These are phyloP conservation scores for Fusarium subtropicale DNA, from an alignment of 2,329 filamentous ascomycete genomes.

Conservation along the genomic window DNA sequence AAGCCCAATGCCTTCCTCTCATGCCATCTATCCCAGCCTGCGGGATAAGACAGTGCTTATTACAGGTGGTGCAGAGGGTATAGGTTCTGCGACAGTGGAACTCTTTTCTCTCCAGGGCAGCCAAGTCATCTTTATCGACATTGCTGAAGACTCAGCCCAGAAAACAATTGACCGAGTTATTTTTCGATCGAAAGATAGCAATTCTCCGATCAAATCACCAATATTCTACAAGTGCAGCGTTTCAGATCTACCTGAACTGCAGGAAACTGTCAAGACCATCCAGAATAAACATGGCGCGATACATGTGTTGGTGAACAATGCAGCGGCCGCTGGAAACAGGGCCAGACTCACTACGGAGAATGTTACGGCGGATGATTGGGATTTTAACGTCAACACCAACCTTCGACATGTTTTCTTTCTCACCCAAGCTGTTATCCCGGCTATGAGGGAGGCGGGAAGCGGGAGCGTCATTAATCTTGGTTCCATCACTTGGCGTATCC, in stretches of 20 bases:
- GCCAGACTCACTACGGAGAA: constrained; percentile 48
- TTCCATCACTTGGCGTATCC: constrained; percentile 60
- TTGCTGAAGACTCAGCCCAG: constrained; percentile 46
- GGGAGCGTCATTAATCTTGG: constrained; percentile 68
- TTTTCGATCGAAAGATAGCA: constrained; percentile 17
- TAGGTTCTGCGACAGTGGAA: constrained; percentile 59
- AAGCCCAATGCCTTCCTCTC: neutral
- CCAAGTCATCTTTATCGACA: constrained; percentile 59
- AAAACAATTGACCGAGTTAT: constrained; percentile 46
- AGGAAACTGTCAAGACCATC: constrained; percentile 50
- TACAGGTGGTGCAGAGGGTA: constrained; percentile 60
- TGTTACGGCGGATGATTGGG: constrained; percentile 57
- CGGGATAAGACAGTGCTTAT: constrained; percentile 56
- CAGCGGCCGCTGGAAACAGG: constrained; percentile 59
- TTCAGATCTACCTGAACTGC: constrained; percentile 51
- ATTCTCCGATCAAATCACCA: constrained; percentile 42
- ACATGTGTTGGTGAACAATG: constrained; percentile 88
- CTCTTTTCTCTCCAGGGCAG: constrained; percentile 59
- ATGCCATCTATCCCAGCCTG: constrained; percentile 57
- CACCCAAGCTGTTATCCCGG: constrained; percentile 75
- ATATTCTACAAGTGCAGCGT: constrained; percentile 58
- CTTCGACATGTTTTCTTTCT: constrained; percentile 69
- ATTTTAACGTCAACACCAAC: constrained; percentile 58
- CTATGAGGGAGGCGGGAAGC: constrained; percentile 57
- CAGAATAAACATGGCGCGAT: constrained; percentile 56